Conservation (phyloP, 2,329 filamentous ascomycete genomes). For the Ceratocystis huliohia region DNA sequence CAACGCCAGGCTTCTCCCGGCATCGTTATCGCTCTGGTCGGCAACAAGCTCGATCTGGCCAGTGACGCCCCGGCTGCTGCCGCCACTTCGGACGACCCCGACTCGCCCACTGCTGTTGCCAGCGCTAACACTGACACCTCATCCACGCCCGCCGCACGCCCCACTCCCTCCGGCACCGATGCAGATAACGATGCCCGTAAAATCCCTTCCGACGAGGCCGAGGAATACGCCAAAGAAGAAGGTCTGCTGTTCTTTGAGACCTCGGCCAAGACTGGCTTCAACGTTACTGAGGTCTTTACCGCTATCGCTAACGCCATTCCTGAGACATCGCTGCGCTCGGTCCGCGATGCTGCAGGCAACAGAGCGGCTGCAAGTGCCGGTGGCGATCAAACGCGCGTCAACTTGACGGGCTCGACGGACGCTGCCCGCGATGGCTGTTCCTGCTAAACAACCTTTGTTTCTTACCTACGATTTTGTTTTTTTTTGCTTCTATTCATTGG, state of each 20-base stretch:
- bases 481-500: neutral
- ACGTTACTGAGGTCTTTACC: conserved; percentile 92
- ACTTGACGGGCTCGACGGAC: conserved; percentile 58
- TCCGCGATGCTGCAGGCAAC: conserved; percentile 54
- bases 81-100: conserved; percentile 39
- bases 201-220: conserved; percentile 80
- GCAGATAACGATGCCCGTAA: conserved; percentile 66
- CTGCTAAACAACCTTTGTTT: conserved; percentile 41
- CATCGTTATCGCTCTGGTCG: conserved; percentile 92
- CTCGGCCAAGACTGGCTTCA: conserved; percentile 88
- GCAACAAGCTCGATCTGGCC: conserved; percentile 90
- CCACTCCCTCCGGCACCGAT: conserved; percentile 29
- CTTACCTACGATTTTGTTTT: neutral
- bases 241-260: conserved; percentile 93
- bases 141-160: conserved; percentile 31
- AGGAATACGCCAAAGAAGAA: conserved; percentile 89
- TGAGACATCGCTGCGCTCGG: conserved; percentile 86
- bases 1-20: conserved; percentile 91
- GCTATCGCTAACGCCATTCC: conserved; percentile 97
- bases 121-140: conserved; percentile 33
- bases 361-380: conserved; percentile 43
- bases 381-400: conserved; percentile 63
- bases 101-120: conserved; percentile 27
- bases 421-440: conserved; percentile 85
- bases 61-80: conserved; percentile 38